Percentiles rank a stretch among this genome's conserved stretches.
phyloP scores from a whole-genome alignment of 2,329 filamentous ascomycete species.

The Aschersonia sp. region DNA sequence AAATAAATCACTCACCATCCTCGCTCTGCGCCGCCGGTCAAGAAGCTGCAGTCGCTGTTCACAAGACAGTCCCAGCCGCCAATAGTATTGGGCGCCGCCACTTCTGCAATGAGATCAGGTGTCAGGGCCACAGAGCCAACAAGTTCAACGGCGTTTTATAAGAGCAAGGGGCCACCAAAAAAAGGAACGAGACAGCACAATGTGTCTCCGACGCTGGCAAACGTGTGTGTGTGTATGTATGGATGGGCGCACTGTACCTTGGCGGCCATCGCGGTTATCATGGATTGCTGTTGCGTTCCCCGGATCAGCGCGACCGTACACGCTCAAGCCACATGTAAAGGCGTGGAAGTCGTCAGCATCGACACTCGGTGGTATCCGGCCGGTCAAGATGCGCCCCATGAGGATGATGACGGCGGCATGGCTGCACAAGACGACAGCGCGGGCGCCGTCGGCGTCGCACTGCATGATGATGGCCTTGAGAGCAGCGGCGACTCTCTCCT shows the following conservation, averaged over 20 bases:
- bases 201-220: too few relatives aligned
- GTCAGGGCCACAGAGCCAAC: not conserved
- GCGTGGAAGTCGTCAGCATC: constrained; percentile 69
- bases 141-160: too few relatives aligned
- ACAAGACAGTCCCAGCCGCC: constrained; percentile 69
- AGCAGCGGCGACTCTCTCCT: constrained; percentile 61
- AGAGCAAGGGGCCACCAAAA: too few relatives aligned
- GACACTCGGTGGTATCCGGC: constrained; percentile 55
- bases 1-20: constrained; percentile 52
- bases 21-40: constrained; percentile 68
- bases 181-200: too few relatives aligned
- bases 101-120: not conserved
- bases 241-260: not conserved
- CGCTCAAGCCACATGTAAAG: constrained; percentile 69
- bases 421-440: constrained; percentile 65
- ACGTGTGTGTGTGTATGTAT: not conserved
- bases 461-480: constrained; percentile 56
- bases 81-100: constrained; percentile 12
- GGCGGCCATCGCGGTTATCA: constrained; percentile 1
- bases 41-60: constrained; percentile 76
- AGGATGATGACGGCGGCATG: constrained; percentile 87
- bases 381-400: constrained; percentile 70
- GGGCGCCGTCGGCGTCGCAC: constrained; percentile 56
- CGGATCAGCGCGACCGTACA: constrained; percentile 29
- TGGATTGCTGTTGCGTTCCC: constrained; percentile 2